Evolutionary conservation across 2,329 filamentous ascomycete species (phyloP), one percentile per base, ranked within the genome.

Genomic region (Teratosphaeria epicoccoides): DNA sequence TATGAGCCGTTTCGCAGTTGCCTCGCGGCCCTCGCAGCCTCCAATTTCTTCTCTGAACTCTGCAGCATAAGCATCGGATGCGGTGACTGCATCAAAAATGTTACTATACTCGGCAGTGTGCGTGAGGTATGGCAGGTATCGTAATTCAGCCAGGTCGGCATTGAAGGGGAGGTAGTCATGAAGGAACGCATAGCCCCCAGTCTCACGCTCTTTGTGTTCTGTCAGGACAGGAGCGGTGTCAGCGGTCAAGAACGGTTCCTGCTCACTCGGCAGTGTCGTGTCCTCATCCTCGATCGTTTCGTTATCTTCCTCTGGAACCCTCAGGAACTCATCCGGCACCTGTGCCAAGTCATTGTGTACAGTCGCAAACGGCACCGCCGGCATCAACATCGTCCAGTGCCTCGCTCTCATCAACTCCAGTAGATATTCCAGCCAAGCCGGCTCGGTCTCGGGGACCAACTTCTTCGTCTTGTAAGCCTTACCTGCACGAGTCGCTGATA

Each of bases 351-450:
- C 90, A 54, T 78, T 81, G 66, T 96, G 90, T 0, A 91, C 72
- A 0, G 82, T 85, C n/a, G 82, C 81, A 11, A 95, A 71, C 64
- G 76, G 47, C 6, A 23, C 6, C 67, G 82, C 80, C 0, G 91
- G 91, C 63, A 95, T 95, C 0, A 95, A 69, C 49, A 87, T 82
- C 59, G 79, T 82, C 69, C 94, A 95, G 11, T 86, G 87, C 24
- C 87, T 79, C 3, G 82, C 79, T 11, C 85, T 81, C 56, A 87
- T 85, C 14, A 96, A 76, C 63, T 88, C 84, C 33, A 93, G 74
- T 52, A 87, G 74, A 58, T 88, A 83, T 68, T 94, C 86, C 51
- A 88, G 75, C 83, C 88, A 93, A 0, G 85, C 77, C 0, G 88
- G 87, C 49, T 83, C 81, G 10, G 74, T 78, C 56, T 82, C 82